Base-by-base conservation (phyloP, 495 filamentous ascomycete genomes). In the Xylaria grammica region DNA sequence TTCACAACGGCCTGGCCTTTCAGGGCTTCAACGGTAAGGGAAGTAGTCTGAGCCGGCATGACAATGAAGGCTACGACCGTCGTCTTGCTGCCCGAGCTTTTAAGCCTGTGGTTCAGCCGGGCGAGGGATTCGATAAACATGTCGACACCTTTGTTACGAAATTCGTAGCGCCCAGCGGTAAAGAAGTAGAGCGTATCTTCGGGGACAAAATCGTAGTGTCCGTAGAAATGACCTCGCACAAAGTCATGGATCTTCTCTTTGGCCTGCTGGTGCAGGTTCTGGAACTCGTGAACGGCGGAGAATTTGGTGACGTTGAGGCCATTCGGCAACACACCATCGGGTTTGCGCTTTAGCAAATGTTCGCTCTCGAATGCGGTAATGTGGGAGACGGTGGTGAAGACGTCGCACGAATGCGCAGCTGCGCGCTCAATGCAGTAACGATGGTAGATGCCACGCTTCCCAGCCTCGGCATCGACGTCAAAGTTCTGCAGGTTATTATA, bases 51-150 rank as follows among this genome's bases (percentile, higher is more conserved):
- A 3, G 95, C 95, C 4, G 96, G 96, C 93, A 98, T 96, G 74
- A 99, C 97, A 72, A 99, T 91, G 73, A 99, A 99, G 17, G 95
- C 94, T n/a, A 99, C 96, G 22, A 99, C 90, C 0, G 95, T 99
- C 70, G 86, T 96, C 77, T 94, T 95, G 65, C 93, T 97, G 19
- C 91, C 90, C 26, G 86, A 78, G 58, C 78, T 75, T 82, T 98
- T 99, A 60, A 99, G 85, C 36, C 89, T 86, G 80, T 97, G 94
- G 78, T 99, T 98, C 68, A 99, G 81, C 36, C 95, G 90, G 22
- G 95, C 95, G 46, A 99, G 81, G 0, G 92, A 94, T 74, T 99
- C 95, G 70, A 99, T 95, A 74, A 97, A 99, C 95, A 99, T 98
- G 78, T 99, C 95, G 19, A 97, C 93, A 67, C 95, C 95, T 77